These are phyloP conservation scores for Aschersonia sp. DNA, from an alignment of 2,329 filamentous ascomycete species.

Conservation along the genomic window DNA sequence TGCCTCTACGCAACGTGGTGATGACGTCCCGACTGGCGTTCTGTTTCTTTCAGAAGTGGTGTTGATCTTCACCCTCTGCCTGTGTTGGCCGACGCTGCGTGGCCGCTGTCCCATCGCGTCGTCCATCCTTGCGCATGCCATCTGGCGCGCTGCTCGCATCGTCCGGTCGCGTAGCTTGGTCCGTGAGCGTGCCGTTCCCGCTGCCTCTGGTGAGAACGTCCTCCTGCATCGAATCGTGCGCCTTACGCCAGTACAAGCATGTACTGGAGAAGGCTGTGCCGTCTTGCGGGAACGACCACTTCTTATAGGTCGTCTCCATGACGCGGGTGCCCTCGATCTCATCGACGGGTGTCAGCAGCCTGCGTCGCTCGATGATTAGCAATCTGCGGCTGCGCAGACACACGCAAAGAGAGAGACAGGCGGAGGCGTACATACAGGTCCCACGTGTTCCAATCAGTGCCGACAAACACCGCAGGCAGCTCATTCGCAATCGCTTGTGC, in stretches of 20 bases:
- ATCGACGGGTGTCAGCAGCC: neutral
- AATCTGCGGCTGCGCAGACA: too few relatives aligned
- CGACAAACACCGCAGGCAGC: slow-evolving; percentile 41
- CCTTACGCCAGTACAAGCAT: slow-evolving; percentile 7
- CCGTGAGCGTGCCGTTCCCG: neutral
- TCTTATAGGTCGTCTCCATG: slow-evolving; percentile 7
- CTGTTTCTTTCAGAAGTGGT: too few relatives aligned
- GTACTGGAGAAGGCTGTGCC: slow-evolving; percentile 9
- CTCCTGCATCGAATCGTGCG: neutral
- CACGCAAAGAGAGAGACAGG: neutral
- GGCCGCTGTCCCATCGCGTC: too few relatives aligned
- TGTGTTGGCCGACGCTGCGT: too few relatives aligned
- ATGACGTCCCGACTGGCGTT: too few relatives aligned
- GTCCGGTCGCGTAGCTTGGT: too few relatives aligned
- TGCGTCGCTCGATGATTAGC: neutral
- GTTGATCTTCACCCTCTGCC: too few relatives aligned
- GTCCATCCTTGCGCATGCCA: too few relatives aligned
- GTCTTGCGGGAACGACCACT: slow-evolving; percentile 7
- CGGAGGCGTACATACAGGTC: slow-evolving; percentile 24
- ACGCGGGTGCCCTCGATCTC: slow-evolving; percentile 2
- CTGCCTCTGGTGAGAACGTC: neutral
- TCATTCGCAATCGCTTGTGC: slow-evolving; percentile 28
- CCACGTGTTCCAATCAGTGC: slow-evolving; percentile 37
- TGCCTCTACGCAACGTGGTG: too few relatives aligned
- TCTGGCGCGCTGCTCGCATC: too few relatives aligned